A percentile compares a stretch with the other conserved stretches of the same genome.
Conservation (phyloP, 805 yeast genomes). For the Pichia scutulata region DNA sequence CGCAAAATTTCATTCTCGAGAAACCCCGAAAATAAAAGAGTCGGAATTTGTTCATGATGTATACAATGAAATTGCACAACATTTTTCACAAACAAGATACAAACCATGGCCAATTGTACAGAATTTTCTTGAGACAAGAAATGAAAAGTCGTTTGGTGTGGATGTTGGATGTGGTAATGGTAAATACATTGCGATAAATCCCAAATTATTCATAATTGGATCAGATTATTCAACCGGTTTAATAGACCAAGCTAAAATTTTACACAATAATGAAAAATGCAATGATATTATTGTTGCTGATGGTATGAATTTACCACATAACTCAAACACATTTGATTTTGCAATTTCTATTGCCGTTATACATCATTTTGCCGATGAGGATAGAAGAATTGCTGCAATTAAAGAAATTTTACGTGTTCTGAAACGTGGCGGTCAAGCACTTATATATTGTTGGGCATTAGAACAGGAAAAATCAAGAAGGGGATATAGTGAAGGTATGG, state of each 20-base stretch:
- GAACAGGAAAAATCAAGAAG: conserved; percentile 85
- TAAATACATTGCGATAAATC: conserved; percentile 71
- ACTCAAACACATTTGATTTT: conserved; percentile 48
- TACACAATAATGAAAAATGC: conserved; percentile 19
- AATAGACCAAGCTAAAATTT: conserved; percentile 50
- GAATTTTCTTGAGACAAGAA: conserved; percentile 44
- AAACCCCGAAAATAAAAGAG: conserved; percentile 54
- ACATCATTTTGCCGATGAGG: conserved; percentile 86
- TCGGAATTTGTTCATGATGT: conserved; percentile 81
- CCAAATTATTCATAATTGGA: conserved; percentile 63
- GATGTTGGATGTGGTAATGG: conserved; percentile 99
- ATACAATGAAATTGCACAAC: conserved; percentile 86
- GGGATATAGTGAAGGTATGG: conserved; percentile 87
- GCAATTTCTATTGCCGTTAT: conserved; percentile 94
- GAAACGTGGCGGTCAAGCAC: conserved; percentile 52
- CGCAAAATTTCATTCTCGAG: conserved; percentile 20
- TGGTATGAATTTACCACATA: conserved; percentile 61
- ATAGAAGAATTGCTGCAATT: conserved; percentile 73
- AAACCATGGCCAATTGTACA: conserved; percentile 98
- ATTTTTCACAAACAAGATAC: conserved; percentile 88
- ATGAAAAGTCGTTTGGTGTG: conserved; percentile 60
- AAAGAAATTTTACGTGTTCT: conserved; percentile 52
- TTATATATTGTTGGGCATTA: conserved; percentile 94
- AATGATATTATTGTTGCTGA: conserved; percentile 72
- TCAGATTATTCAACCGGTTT: conserved; percentile 67